Evolutionary conservation across 139 green algal species (phyloP), one percentile per base, ranked within the genome.

Genomic region (Chlamydomonas asymmetrica): DNA sequence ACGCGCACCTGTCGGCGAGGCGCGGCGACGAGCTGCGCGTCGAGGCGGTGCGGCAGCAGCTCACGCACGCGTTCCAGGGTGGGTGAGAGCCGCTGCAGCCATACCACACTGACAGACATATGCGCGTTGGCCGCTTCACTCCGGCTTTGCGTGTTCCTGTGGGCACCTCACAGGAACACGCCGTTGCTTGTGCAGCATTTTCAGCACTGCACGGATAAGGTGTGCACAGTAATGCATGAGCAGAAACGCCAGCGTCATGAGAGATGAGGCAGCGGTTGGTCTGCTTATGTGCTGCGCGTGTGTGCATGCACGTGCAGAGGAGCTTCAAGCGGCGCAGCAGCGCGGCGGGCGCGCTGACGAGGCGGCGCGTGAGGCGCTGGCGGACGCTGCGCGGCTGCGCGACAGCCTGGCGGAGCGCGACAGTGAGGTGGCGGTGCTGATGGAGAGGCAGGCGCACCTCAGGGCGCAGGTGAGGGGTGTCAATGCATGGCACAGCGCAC

Each of bases 1-100:
- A 49, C 9, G 2, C 59, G 27, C 71, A 80, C 56, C 50, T 80
- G 29, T 37, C 77, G 50, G 29, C 25, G n/a, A 57, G 74, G 9
- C 27, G 45, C 23, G 50, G 67, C 8, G 73, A 84, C 18, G 69
- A 79, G 37, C 69, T 61, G 50, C 77, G 79, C 20, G 35, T 85
- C n/a, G 78, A 84, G 34, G 74, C 82, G 75, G 66, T 85, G 45
- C 81, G 75, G 13, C 69, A 69, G 43, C 80, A 81, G 48, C 71
- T 85, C 25, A 79, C 79, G 3, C 37, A 48, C 2, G 73, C 76
- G 3, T 82, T 82, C 66, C 66, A 81, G 32, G 71, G 71, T 77
- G 13, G 45, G n/a, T n/a, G n/a, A n/a, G n/a, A n/a, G n/a, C n/a
- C n/a, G n/a, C n/a, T n/a, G n/a, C n/a, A n/a, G n/a, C n/a, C n/a